Conservation (phyloP, 2,329 filamentous ascomycete species). For the Diplodia sapinea region DNA sequence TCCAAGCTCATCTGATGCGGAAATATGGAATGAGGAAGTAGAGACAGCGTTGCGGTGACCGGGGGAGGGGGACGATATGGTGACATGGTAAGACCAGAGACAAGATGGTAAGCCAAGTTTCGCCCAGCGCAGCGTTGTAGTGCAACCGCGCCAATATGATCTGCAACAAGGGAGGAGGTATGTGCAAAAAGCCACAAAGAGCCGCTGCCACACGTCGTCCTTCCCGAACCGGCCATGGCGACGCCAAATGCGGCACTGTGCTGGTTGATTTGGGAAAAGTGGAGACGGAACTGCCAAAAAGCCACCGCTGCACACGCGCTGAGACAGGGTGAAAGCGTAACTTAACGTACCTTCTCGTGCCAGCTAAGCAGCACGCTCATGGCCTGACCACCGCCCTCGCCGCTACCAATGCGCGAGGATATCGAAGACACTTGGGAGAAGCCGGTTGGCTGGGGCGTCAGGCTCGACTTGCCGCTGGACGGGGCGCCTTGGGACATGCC, state of each 20-base stretch:
- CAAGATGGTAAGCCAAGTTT: constrained; percentile 1
- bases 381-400: constrained; percentile 76
- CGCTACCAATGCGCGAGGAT: constrained; percentile 59
- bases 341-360: constrained; percentile 78
- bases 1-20: constrained; percentile 6
- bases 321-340: constrained; percentile 23
- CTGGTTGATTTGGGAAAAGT: constrained; percentile 10
- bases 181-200: constrained; percentile 23
- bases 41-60: constrained; percentile 2
- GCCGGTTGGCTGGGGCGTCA: constrained; percentile 79
- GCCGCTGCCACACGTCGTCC: constrained; percentile 20
- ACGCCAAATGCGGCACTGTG: constrained; percentile 27
- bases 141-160: constrained; percentile 27
- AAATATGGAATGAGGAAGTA: constrained; percentile 25
- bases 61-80: constrained; percentile 4
- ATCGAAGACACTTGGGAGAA: constrained; percentile 81
- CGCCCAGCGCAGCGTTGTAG: constrained; percentile 19
- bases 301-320: constrained; percentile 10
- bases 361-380: constrained; percentile 98
- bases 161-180: constrained; percentile 22
- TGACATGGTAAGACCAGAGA: constrained; percentile 4
- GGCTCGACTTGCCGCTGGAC: constrained; percentile 42
- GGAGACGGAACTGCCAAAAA: constrained; percentile 12
- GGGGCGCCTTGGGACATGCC: constrained; percentile 68
- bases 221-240: constrained; percentile 18